Conservation (phyloP, 2,329 filamentous ascomycete genomes). For the Madurella fahalii region DNA sequence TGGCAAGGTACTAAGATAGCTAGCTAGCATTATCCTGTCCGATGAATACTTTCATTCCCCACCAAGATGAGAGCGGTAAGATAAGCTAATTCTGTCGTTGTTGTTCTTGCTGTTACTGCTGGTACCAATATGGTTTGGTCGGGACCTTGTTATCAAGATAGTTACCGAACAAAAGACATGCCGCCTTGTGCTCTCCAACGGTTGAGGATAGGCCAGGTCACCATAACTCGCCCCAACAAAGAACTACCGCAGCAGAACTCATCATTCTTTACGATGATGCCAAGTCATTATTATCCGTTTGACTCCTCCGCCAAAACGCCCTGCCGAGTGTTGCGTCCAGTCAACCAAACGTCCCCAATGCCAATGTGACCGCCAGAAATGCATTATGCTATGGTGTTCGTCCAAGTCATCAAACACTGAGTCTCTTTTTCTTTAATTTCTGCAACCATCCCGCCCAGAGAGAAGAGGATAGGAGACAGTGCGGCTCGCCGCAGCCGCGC, state of each 20-base stretch:
- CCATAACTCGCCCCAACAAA: not conserved
- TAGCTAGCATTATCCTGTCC: not conserved
- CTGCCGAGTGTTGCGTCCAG: constrained; percentile 18
- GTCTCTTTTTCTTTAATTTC: constrained; percentile 21
- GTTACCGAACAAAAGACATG: no score
- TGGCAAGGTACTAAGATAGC: not conserved
- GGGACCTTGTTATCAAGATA: no score
- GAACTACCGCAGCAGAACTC: constrained; percentile 1
- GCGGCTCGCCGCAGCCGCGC: no score
- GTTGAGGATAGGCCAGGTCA: no score
- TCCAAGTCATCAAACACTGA: constrained; percentile 20
- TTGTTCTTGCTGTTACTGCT: no score
- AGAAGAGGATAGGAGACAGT: constrained; percentile 1
- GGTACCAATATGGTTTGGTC: no score
- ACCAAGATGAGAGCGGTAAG: no score
- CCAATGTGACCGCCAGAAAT: constrained; percentile 25
- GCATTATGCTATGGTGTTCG: constrained; percentile 26
- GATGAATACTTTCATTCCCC: no score
- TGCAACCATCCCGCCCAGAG: constrained; percentile 13
- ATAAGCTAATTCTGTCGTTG: no score
- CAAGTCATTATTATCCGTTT: constrained; percentile 7
- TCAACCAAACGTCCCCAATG: constrained; percentile 20
- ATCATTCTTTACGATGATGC: constrained; percentile 18
- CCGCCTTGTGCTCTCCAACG: no score
- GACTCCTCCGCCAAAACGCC: constrained; percentile 22